Percentiles rank a stretch among this genome's conserved stretches.
Conservation (phyloP, 2,329 filamentous ascomycete genomes). For the Neofusicoccum parvum region DNA sequence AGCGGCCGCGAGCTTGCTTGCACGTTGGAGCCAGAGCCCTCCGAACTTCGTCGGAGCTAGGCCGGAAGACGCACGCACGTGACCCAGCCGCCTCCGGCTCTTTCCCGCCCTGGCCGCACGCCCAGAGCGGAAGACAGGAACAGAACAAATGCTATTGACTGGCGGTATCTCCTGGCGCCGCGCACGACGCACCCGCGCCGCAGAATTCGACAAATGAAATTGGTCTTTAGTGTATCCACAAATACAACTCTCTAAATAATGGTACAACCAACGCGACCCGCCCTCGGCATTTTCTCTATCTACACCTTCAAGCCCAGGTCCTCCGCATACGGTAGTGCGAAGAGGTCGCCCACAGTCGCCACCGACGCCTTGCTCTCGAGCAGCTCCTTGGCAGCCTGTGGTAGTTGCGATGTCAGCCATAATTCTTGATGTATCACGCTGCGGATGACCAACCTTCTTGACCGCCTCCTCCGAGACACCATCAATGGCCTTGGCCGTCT, state of each 20-base stretch:
- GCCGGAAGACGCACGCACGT: slow-evolving; percentile 13
- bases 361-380: slow-evolving; percentile 88
- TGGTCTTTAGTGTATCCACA: slow-evolving; percentile 34
- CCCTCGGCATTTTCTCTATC: slow-evolving; percentile 44
- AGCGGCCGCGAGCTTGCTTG: slow-evolving; percentile 19
- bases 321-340: slow-evolving; percentile 86
- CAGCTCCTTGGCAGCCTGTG: slow-evolving; percentile 81
- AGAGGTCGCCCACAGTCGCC: slow-evolving; percentile 86
- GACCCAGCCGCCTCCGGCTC: neutral
- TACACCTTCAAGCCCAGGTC: slow-evolving; percentile 95
- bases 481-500: slow-evolving; percentile 77
- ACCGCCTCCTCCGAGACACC: slow-evolving; percentile 81
- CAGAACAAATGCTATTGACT: neutral
- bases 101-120: neutral
- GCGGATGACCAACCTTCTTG: slow-evolving; percentile 69
- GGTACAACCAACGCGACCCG: slow-evolving; percentile 36
- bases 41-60: slow-evolving; percentile 22
- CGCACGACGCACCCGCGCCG: no score
- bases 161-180: no score
- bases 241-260: slow-evolving; percentile 41
- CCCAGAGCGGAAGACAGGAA: neutral
- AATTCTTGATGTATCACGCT: neutral
- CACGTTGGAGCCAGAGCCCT: slow-evolving; percentile 10
- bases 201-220: slow-evolving; percentile 31
- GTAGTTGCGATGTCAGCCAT: slow-evolving; percentile 26